Percentiles rank a stretch among this genome's conserved stretches.
These are phyloP conservation scores for Thermochaetoides dissita DNA, from an alignment of 2,329 filamentous ascomycete species.

Conservation along the genomic window DNA sequence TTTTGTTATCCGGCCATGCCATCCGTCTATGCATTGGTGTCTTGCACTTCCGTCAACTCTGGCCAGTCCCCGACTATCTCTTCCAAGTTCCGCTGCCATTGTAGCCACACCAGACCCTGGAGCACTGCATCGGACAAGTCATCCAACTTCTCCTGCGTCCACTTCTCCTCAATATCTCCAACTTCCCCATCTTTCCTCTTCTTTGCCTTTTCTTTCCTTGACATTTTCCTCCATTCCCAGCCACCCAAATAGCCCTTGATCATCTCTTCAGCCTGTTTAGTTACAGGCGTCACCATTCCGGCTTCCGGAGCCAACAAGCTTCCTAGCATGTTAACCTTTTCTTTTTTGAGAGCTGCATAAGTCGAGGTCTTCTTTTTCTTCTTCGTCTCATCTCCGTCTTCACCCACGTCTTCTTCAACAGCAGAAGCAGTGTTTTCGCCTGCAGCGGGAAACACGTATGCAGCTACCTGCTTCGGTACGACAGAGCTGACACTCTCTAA, in stretches of 20 bases:
- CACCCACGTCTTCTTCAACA: neutral
- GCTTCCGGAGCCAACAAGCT: conserved; percentile 30
- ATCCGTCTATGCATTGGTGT: neutral
- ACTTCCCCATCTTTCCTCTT: conserved; percentile 6
- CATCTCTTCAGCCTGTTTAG: conserved; percentile 22
- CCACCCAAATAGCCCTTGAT: conserved; percentile 23
- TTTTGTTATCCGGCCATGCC: too few species aligned
- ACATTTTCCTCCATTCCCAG: conserved; percentile 13
- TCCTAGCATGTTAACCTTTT: conserved; percentile 50
- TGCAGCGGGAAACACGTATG: conserved; percentile 26
- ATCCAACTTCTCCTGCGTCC: conserved; percentile 47
- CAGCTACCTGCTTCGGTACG: conserved; percentile 38
- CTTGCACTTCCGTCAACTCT: conserved; percentile 1
- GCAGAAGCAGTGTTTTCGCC: too few species aligned
- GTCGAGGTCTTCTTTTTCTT: conserved; percentile 17
- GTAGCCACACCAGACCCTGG: conserved; percentile 63
- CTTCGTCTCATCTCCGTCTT: conserved; percentile 12
- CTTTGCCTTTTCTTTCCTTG: conserved; percentile 11
- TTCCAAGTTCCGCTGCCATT: conserved; percentile 51
- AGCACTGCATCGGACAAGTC: conserved; percentile 69
- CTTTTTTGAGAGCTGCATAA: conserved; percentile 30
- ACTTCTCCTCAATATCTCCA: conserved; percentile 11
- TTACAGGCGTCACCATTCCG: conserved; percentile 17
- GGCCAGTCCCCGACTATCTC: conserved; percentile 5
- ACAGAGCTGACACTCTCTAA: conserved; percentile 33